Evolutionary conservation across 176 grass and related monocot species (phyloP).

Genomic region (Echinochloa phyllopogon): DNA sequence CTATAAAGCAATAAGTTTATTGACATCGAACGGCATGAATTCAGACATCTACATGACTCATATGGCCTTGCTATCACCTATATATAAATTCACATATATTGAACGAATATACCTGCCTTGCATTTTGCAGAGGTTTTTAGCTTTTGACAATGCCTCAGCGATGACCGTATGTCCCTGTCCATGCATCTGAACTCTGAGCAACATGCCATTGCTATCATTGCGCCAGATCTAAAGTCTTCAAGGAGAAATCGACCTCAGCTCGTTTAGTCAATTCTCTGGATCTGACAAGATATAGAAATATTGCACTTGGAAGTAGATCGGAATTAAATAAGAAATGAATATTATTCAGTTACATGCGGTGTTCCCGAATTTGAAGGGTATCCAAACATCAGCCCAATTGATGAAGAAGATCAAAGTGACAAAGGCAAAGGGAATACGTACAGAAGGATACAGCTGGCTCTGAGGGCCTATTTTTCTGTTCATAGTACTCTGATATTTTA

Average conservation of each 20-base stretch:
- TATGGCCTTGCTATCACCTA: no score
- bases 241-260: background rate
- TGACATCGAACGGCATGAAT: no score
- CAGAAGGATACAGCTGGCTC: no score
- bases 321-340: background rate
- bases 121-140: constrained; percentile 12
- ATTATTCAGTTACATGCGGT: background rate
- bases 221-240: constrained; percentile 23
- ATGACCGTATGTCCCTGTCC: background rate
- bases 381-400: background rate
- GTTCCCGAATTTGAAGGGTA: background rate
- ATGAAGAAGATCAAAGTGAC: background rate
- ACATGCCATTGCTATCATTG: background rate
- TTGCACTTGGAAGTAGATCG: constrained; percentile 1
- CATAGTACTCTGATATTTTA: no score
- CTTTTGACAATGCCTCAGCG: constrained; percentile 26
- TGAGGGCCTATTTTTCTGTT: no score
- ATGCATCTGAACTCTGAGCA: constrained; percentile 1
- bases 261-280: background rate
- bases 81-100: background rate
- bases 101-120: constrained; percentile 38
- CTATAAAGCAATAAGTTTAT: no score
- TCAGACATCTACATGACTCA: no score
- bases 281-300: background rate
- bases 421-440: no score